These are phyloP conservation scores for Pyrenophora graminea DNA, from an alignment of 2,329 filamentous ascomycete species.

Conservation along the genomic window DNA sequence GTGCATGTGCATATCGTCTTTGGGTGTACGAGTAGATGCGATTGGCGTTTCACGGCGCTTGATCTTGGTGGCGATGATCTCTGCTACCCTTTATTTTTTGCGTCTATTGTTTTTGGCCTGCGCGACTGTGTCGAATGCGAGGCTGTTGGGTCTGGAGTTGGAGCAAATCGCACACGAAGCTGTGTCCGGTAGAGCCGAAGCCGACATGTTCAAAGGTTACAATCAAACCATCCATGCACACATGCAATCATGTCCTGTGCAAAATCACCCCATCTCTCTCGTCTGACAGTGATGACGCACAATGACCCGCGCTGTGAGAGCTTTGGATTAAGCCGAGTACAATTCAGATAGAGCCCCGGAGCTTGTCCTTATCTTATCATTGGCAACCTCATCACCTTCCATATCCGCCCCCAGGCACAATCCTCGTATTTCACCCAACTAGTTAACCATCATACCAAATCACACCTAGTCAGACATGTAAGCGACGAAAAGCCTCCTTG, in stretches of 20 bases:
- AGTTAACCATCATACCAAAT: background rate
- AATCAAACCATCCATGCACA: too few species aligned
- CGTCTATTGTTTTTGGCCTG: background rate
- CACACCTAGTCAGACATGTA: conserved; percentile 1
- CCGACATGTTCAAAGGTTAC: too few species aligned
- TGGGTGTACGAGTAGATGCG: background rate
- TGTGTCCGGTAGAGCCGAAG: too few species aligned
- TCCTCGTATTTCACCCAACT: background rate
- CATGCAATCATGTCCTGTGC: too few species aligned
- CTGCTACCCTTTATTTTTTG: background rate
- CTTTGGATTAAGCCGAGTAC: too few species aligned
- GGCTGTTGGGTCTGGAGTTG: background rate
- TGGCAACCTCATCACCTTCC: conserved; percentile 10
- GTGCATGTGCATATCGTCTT: background rate
- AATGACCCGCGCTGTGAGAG: too few species aligned
- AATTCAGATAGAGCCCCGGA: background rate
- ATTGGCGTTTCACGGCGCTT: background rate
- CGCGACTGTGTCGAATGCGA: background rate
- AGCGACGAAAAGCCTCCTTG: conserved; percentile 17
- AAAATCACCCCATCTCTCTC: too few species aligned
- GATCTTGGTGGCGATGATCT: background rate
- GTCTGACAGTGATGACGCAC: too few species aligned
- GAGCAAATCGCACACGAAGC: background rate
- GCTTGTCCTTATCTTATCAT: background rate
- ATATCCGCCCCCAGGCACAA: background rate